Base-by-base conservation (phyloP, 1,139 yeast genomes). In the Taphrina confusa region DNA sequence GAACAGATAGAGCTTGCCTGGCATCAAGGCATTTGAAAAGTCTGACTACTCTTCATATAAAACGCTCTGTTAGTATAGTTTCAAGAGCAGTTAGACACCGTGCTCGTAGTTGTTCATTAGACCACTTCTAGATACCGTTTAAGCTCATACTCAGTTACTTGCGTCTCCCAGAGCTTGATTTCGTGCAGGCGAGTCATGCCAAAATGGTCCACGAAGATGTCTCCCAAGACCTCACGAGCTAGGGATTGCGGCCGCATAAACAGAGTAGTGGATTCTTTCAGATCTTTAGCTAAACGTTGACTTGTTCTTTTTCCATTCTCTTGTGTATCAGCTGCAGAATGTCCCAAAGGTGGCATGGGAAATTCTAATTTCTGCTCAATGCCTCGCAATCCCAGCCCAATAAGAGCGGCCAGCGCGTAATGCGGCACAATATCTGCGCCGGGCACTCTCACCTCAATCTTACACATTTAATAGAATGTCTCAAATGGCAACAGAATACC, bases 381-480 rank as follows among this genome's bases (percentile, higher is more conserved):
- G 2, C 76, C 76, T 16, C 72, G 63, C 52, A 68, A 61, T 1
- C 76, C 76, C 12, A 72, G 66, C 1, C 73, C 75, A 46, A 71
- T 66, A 30, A 73, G 66, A 16, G 75, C 75, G 3, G 74, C 68
- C 61, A 73, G 64, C 9, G 76, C 75, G 58, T 70, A 72, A 60
- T 73, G 75, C 8, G 73, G 67, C 39, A 70, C 68, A 16, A 72
- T 72, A 57, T 73, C 76, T 3, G 76, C 76, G 12, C 76, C 76
- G 2, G 76, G 76, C 9, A 74, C 72, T 16, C 76, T 67, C 27
- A 73, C 69, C 60, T 73, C 76, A 31, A 73, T 67, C 16, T 75
- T 11, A 4, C 2, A n/a, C n/a, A 5, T 12, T 11, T 18, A 20
- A 23, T 14, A 28, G 11, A 8, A 6, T 16, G 22, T 4, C 4